These are phyloP conservation scores for Pterulicium gracile DNA, from an alignment of 1,284 basidiomycete species.

Conservation along the genomic window DNA sequence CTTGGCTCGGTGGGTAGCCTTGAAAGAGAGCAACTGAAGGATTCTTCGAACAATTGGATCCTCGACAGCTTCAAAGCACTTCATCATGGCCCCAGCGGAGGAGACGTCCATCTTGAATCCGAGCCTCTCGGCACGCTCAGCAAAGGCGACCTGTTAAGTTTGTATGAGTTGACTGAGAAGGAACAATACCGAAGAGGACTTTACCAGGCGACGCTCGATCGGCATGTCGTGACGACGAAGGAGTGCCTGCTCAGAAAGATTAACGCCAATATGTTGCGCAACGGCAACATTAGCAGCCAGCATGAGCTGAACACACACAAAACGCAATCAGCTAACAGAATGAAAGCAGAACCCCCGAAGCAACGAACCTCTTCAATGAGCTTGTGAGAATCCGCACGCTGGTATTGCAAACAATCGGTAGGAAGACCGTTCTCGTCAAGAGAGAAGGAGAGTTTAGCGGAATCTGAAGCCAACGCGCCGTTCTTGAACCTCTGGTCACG, in stretches of 20 bases:
- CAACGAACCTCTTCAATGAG: conserved; percentile 81
- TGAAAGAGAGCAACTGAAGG: conserved; percentile 75
- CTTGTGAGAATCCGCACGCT: conserved; percentile 64
- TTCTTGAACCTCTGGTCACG: conserved; percentile 68
- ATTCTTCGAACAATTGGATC: conserved; percentile 67
- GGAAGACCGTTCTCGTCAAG: conserved; percentile 82
- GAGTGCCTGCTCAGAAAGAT: conserved; percentile 90
- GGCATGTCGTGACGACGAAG: conserved; percentile 91
- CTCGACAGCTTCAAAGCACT: conserved; percentile 64
- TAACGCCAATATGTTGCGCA: conserved; percentile 87
- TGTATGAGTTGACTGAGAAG: not conserved
- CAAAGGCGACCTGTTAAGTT: conserved; percentile 54
- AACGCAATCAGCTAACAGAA: conserved; percentile 5
- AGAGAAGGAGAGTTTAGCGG: conserved; percentile 66
- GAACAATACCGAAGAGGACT: conserved; percentile 15
- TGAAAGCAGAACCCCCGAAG: too few relatives aligned
- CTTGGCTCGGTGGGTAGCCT: conserved; percentile 86
- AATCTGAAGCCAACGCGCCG: conserved; percentile 73
- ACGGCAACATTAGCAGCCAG: conserved; percentile 84
- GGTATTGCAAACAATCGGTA: conserved; percentile 62
- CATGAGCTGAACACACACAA: conserved; percentile 66
- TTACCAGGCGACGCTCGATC: conserved; percentile 78
- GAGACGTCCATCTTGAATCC: conserved; percentile 79
- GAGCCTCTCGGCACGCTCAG: conserved; percentile 71
- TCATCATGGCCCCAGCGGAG: conserved; percentile 76